Evolutionary conservation across 129 eudicot genomes (phyloP).

Genomic region (Pulicaria dysenterica): DNA sequence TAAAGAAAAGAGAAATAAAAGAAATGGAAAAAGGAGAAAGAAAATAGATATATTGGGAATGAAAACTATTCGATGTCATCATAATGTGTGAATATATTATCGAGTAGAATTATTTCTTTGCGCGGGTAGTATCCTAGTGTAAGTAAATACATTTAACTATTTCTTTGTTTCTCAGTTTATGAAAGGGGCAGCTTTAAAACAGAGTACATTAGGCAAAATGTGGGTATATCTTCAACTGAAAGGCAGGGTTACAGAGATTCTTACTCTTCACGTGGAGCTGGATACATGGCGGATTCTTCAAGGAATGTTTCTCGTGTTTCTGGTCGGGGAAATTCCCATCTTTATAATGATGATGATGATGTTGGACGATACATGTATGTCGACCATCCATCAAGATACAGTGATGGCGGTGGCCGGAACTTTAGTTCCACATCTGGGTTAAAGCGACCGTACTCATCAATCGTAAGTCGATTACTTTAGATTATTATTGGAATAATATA

Average conservation of each 20-base stretch:
- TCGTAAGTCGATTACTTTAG: constrained; percentile 33
- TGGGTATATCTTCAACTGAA: constrained; percentile 33
- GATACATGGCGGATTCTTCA: constrained; percentile 40
- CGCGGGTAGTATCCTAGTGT: no score
- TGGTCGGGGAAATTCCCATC: constrained; percentile 29
- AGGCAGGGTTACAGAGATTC: constrained; percentile 42
- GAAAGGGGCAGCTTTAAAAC: constrained; percentile 40
- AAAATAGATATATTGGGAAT: no score
- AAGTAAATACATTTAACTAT: constrained; percentile 1
- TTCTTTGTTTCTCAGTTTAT: constrained; percentile 33
- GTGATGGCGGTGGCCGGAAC: constrained; percentile 35
- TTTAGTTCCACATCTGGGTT: constrained; percentile 37
- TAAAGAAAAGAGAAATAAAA: no score
- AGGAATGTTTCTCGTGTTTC: constrained; percentile 37
- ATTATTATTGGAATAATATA: no score
- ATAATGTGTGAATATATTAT: no score
- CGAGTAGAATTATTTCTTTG: no score
- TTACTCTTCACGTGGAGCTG: constrained; percentile 43
- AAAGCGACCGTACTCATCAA: constrained; percentile 43
- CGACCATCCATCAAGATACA: constrained; percentile 45
- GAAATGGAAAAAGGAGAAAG: no score
- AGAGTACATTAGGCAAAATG: constrained; percentile 37
- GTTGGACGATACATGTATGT: constrained; percentile 40
- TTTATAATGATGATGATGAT: constrained; percentile 44
- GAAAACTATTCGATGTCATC: no score